Evolutionary conservation across 73 alveolate genomes (phyloP).

Genomic region (Paramecium bursaria): DNA sequence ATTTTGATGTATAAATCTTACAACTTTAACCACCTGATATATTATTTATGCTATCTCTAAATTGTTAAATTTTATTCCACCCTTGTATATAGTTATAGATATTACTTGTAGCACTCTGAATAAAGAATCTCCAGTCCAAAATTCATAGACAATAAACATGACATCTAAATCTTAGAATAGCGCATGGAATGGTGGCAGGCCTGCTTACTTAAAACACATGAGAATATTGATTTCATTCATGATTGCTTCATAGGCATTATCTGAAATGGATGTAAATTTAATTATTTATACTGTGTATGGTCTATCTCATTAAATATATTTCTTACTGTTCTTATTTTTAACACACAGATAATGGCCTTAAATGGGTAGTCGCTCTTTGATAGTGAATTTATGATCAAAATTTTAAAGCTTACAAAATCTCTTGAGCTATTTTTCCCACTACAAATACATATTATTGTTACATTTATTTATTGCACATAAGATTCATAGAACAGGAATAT

Average conservation of each 20-base stretch:
- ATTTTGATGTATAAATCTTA: neutral
- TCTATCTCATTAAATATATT: conserved; percentile 17
- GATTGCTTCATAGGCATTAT: conserved; percentile 5
- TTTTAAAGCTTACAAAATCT: conserved; percentile 56
- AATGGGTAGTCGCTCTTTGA: conserved; percentile 34
- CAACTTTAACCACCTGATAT: conserved; percentile 19
- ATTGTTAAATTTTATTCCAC: neutral
- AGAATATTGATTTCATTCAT: conserved; percentile 57
- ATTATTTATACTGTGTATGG: conserved; percentile 48
- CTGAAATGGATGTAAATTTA: conserved; percentile 17
- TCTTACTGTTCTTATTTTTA: conserved; percentile 43
- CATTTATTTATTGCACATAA: conserved; percentile 40
- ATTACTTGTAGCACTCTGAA: conserved; percentile 14
- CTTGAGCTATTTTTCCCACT: conserved; percentile 55
- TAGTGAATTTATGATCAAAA: conserved; percentile 21
- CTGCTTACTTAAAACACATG: conserved; percentile 50
- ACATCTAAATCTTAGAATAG: conserved; percentile 40
- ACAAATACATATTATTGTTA: neutral
- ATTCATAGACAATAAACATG: conserved; percentile 12
- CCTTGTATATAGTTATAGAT: too few relatives aligned
- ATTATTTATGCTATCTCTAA: conserved; percentile 15
- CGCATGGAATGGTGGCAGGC: conserved; percentile 30
- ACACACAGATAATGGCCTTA: conserved; percentile 42
- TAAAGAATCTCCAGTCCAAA: conserved; percentile 50
- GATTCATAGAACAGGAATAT: conserved; percentile 48